Evolutionary conservation across 306 rosid species (phyloP).

Genomic region (Quercus cerris): DNA sequence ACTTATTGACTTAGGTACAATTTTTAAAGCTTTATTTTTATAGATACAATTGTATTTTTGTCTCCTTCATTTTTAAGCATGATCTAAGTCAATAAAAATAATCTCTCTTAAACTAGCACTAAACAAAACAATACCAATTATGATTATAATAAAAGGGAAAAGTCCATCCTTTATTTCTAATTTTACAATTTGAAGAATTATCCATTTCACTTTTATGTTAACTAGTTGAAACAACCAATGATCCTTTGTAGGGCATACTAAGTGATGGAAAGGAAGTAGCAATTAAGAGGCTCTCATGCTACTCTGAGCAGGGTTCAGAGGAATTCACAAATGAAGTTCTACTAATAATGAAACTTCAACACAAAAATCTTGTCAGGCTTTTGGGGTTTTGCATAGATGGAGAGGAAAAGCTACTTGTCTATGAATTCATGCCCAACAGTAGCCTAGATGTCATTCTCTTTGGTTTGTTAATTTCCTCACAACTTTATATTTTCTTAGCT

Average conservation of each 20-base stretch:
- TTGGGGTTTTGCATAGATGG: constrained; percentile 58
- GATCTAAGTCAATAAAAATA: too few species aligned
- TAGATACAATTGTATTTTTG: too few species aligned
- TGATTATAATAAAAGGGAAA: too few species aligned
- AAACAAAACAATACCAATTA: too few species aligned
- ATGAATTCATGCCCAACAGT: constrained; percentile 62
- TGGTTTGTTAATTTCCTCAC: constrained; percentile 24
- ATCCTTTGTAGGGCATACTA: constrained; percentile 31
- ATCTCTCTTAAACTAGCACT: too few species aligned
- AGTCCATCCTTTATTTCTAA: too few species aligned
- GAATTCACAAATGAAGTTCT: constrained; percentile 65
- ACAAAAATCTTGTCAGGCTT: constrained; percentile 69
- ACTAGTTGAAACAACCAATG: too few species aligned
- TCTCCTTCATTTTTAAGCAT: too few species aligned
- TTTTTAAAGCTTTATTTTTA: too few species aligned
- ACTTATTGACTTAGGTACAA: too few species aligned
- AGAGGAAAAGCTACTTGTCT: constrained; percentile 60
- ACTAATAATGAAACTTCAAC: constrained; percentile 63
- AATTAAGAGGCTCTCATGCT: constrained; percentile 58
- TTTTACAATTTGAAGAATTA: too few species aligned
- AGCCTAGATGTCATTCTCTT: constrained; percentile 53
- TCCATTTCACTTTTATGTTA: neutral
- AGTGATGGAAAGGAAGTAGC: constrained; percentile 61
- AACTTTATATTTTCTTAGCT: neutral
- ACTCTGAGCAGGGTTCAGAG: constrained; percentile 58